These are phyloP conservation scores for Triglochin maritima DNA, from an alignment of 106 monocot species.

Conservation along the genomic window DNA sequence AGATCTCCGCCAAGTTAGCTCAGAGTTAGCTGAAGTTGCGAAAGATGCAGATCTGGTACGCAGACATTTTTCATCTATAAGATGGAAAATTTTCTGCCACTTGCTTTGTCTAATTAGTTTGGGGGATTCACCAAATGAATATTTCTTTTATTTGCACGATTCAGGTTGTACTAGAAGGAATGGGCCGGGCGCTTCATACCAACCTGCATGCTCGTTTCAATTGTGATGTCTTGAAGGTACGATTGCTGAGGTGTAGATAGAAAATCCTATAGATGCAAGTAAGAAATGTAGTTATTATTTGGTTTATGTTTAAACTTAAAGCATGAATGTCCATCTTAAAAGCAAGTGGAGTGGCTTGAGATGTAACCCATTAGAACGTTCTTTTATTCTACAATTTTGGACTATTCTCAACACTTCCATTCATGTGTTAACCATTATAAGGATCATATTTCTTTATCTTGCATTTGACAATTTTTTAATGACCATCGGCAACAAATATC, in stretches of 20 bases:
- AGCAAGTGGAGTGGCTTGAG: no score
- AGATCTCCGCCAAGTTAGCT: constrained; percentile 92
- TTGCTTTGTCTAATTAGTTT: no score
- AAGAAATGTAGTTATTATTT: not conserved
- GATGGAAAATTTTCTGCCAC: no score
- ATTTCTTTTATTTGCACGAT: constrained; percentile 5
- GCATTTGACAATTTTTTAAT: not conserved
- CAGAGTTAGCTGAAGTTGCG: constrained; percentile 82
- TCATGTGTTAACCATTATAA: not conserved
- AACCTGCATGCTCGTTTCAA: constrained; percentile 88
- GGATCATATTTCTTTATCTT: not conserved
- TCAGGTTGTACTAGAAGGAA: constrained; percentile 90
- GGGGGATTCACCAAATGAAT: no score
- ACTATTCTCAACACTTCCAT: no score
- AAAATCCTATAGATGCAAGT: not conserved
- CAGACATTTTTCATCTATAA: not conserved
- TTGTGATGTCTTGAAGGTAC: constrained; percentile 89
- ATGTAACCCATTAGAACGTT: no score
- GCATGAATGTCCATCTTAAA: not conserved
- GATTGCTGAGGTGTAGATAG: not conserved
- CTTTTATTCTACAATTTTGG: no score
- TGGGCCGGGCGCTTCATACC: constrained; percentile 93
- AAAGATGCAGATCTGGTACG: constrained; percentile 93
- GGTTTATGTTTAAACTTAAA: not conserved
- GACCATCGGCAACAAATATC: not conserved